These are phyloP conservation scores for Aphanocladium album DNA, from an alignment of 2,329 filamentous ascomycete species.

Conservation along the genomic window DNA sequence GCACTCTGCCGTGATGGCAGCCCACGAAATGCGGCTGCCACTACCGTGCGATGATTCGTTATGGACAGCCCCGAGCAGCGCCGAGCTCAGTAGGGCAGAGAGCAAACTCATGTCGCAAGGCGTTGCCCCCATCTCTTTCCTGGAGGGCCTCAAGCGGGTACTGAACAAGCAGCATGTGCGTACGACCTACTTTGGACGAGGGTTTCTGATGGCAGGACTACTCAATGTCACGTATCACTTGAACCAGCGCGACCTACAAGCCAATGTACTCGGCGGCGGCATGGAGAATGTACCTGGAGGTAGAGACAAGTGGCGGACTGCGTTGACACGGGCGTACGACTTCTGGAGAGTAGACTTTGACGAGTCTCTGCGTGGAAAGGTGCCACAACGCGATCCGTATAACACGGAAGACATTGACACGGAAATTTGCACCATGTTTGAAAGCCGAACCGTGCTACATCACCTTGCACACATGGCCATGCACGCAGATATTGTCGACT, in stretches of 20 bases:
- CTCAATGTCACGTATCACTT: constrained; percentile 96
- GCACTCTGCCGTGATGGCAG: constrained; percentile 94
- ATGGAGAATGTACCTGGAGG: constrained; percentile 76
- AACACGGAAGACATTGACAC: constrained; percentile 53
- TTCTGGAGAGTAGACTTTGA: constrained; percentile 93
- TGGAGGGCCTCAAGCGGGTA: constrained; percentile 86
- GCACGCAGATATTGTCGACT: constrained; percentile 96
- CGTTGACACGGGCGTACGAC: constrained; percentile 83
- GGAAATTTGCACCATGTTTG: constrained; percentile 63
- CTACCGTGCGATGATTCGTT: constrained; percentile 88
- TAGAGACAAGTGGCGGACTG: constrained; percentile 84
- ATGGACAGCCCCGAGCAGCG: constrained; percentile 84
- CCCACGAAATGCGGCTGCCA: constrained; percentile 87
- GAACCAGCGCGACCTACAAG: constrained; percentile 91
- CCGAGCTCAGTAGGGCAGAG: constrained; percentile 81
- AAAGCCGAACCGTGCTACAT: constrained; percentile 83
- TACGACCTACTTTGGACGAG: constrained; percentile 90
- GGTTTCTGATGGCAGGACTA: constrained; percentile 88
- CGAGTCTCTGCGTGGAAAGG: constrained; percentile 63
- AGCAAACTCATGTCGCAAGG: constrained; percentile 74
- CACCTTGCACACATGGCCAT: constrained; percentile 96
- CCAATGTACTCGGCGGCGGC: constrained; percentile 70
- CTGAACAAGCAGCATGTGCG: constrained; percentile 79
- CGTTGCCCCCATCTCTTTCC: constrained; percentile 77
- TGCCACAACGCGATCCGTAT: constrained; percentile 49